phyloP scores from a whole-genome alignment of 2,329 filamentous ascomycete genomes.

The Hypoxylon sp. region DNA sequence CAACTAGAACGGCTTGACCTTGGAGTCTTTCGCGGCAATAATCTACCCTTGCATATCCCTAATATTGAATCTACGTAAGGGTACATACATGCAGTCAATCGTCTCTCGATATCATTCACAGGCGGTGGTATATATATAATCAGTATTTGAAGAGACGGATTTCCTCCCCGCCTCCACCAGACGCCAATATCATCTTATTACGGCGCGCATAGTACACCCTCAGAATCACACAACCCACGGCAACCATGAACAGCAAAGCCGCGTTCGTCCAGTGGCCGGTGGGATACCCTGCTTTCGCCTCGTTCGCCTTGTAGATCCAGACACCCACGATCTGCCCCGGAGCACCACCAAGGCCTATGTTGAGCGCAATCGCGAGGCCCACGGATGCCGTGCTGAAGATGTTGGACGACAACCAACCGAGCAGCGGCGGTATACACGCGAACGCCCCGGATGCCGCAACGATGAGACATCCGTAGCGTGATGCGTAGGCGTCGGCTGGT shows the following conservation, averaged over 20 bases:
- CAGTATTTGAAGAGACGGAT: conserved; percentile 60
- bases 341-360: conserved; percentile 74
- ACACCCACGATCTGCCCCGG: conserved; percentile 79
- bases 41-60: neutral
- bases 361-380: conserved; percentile 78
- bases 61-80: conserved; percentile 1
- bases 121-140: neutral
- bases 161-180: conserved; percentile 54
- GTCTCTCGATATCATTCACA: neutral
- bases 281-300: conserved; percentile 72
- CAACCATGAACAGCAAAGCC: conserved; percentile 71
- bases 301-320: conserved; percentile 78
- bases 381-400: conserved; percentile 74
- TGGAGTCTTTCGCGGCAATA: neutral
- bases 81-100: neutral
- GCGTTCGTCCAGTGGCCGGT: conserved; percentile 79
- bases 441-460: conserved; percentile 76
- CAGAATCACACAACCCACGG: conserved; percentile 66
- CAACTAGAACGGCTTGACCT: neutral
- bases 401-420: conserved; percentile 78
- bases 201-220: conserved; percentile 68
- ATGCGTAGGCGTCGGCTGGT: conserved; percentile 69
- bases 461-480: conserved; percentile 77
- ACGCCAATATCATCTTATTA: conserved; percentile 57
- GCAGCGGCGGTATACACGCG: conserved; percentile 76